Evolutionary conservation across 2,329 filamentous ascomycete genomes (phyloP), one percentile per base, ranked within the genome.

Genomic region (Diaporthe australafricana): DNA sequence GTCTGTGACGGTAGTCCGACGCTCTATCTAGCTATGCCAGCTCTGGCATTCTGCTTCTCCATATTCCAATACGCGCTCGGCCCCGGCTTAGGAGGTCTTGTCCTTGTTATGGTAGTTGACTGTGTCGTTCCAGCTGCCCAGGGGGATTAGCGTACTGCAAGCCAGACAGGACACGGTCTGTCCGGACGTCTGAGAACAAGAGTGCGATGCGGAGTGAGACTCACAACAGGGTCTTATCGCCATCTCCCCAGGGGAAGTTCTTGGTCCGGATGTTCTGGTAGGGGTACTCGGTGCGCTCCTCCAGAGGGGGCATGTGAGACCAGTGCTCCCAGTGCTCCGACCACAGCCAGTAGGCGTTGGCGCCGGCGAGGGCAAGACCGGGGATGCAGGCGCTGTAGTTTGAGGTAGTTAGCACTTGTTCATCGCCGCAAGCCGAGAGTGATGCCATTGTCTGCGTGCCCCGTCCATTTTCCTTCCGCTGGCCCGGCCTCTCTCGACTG

Each of bases 71-170:
- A 52, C 25, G 17, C 25, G 48, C 30, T 30, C 11, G 40, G 27
- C 40, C 25, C 68, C 40, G 71, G 72, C 76, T 84, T 86, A 88
- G 72, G 81, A 79, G 74, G 82, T 80, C 89, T 94, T 94, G 87
- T 97, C 92, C 87, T 93, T 93, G 88, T 97, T 95, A 91, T 98
- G 95, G 88, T 97, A 96, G 91, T 98, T 98, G 88, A 98, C 95
- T 72, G 88, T 89, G 77, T 92, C 87, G 86, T 98, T 98, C 96
- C 96, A 99, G 93, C 93, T 94, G 78, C 75, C 75, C 72, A n/a
- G 11, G 42, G 52, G 69, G 45, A 73, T 80, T 71, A 77, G 76
- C 52, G 62, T 47, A 45, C 22, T 32, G 17, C 45, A 20, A 12
- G 30, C 27, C 20, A 17, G n/a, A 65, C 40, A 40, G 20, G 14